Evolutionary conservation across 202 grass and related monocot genomes (phyloP).

Genomic region (Sporobolus alterniflorus): DNA sequence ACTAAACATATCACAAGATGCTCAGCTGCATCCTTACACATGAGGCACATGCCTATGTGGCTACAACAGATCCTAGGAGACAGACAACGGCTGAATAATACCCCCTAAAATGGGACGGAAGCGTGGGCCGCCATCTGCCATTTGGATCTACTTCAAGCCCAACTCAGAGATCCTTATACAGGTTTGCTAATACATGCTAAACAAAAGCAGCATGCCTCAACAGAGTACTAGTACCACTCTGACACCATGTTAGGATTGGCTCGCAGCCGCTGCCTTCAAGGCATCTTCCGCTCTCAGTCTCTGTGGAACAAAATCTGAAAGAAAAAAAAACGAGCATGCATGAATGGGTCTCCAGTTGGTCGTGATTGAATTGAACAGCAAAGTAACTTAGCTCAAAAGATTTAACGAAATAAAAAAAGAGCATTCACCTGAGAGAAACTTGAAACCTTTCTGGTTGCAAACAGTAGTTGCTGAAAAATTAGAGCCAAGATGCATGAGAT

Average conservation of each 20-base stretch:
- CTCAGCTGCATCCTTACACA: not conserved
- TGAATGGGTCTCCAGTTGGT: not conserved
- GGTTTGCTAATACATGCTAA: not conserved
- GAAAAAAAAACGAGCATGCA: not conserved
- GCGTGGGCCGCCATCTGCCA: not conserved
- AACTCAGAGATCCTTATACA: not conserved
- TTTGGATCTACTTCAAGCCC: not conserved
- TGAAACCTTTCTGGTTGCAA: constrained; percentile 60
- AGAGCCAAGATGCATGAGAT: constrained; percentile 20
- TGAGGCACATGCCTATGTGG: not conserved
- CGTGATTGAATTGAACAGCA: not conserved
- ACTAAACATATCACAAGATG: not conserved
- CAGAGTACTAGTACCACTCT: not conserved
- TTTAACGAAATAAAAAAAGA: not conserved
- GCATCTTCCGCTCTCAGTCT: constrained; percentile 63
- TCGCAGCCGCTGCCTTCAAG: constrained; percentile 35
- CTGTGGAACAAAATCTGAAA: constrained; percentile 78
- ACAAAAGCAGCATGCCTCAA: not conserved
- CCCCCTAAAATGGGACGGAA: not conserved
- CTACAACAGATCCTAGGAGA: not conserved
- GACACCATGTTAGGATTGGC: not conserved
- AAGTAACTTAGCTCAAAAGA: not conserved
- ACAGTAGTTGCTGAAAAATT: constrained; percentile 68
- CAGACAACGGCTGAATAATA: not conserved
- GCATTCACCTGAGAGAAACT: constrained; percentile 82